Evolutionary conservation across 371 early-diverging fungal species (phyloP), one percentile per base, ranked within the genome.

Genomic region (Circinella umbellata): DNA sequence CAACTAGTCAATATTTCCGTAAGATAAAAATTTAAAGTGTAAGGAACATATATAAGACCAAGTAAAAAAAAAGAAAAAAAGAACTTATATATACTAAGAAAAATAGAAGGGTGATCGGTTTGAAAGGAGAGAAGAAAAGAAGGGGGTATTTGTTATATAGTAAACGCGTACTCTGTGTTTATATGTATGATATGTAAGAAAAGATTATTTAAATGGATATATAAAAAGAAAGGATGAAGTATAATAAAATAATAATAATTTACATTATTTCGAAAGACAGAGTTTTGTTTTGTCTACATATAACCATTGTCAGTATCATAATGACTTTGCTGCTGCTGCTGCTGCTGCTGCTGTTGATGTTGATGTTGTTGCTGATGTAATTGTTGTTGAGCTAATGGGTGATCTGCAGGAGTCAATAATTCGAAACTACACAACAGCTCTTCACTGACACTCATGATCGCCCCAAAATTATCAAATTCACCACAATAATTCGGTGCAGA

Each of bases 401-500:
- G 76, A 59, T 73, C 73, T 20, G 71, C 71, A 3, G 76, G 76
- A 14, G 73, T 70, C 42, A 76, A 51, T 38, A 78, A 55, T 66
- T 93, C 91, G 82, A 95, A 94, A 38, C 90, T 90, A 78, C 98
- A 97, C 68, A 95, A 83, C 61, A 98, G 81, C 47, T 95, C 92
- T 72, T 95, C 92, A 75, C 92, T 93, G 38, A 98, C 96, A 39
- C 90, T 88, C 98, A 99, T 96, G 72, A 98, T 93, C 0, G 95
- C 98, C 14, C 96, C 96, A 69, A 86, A 90, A 67, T 98, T 98
- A 74, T 96, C 97, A 83, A 98, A 98, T 80, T 98, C 98, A 60
- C 98, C 98, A 76, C 99, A 98, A 77, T 98, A 99, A 80, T 98
- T 98, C 34, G 99, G 99, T 8, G 99, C 99, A 34, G 94, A 94